Conservation (phyloP, 1,139 yeast species). For the Taiozyma sp. region DNA sequence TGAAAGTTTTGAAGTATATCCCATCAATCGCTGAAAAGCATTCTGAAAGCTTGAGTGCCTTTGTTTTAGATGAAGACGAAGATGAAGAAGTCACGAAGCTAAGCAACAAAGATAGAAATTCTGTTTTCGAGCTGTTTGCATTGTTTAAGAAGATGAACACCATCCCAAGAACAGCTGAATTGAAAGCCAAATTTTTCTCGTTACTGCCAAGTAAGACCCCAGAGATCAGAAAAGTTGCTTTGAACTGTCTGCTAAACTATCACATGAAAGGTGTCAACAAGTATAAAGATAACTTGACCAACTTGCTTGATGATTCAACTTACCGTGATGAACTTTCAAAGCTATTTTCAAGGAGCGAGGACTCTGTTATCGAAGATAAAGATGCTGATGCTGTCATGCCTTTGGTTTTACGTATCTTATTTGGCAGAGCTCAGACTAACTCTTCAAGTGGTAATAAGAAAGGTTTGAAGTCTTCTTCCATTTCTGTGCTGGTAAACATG, state of each 20-base stretch:
- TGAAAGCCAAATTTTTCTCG: constrained; percentile 48
- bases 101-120: constrained; percentile 57
- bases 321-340: constrained; percentile 81
- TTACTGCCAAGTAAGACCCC: constrained; percentile 59
- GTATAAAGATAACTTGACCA: constrained; percentile 68
- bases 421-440: constrained; percentile 74
- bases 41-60: constrained; percentile 50
- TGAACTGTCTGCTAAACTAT: constrained; percentile 66
- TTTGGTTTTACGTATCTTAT: constrained; percentile 67
- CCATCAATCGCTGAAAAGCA: constrained; percentile 67
- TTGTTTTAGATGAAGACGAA: constrained; percentile 35
- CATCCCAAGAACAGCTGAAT: constrained; percentile 43
- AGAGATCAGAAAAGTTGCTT: constrained; percentile 66
- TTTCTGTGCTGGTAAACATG: constrained; percentile 63
- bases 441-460: constrained; percentile 59
- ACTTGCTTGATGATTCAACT: constrained; percentile 73
- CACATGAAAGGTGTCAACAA: constrained; percentile 52
- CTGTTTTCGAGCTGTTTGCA: constrained; percentile 55
- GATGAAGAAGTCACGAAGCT: constrained; percentile 29
- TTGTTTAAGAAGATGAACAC: constrained; percentile 60
- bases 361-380: constrained; percentile 49
- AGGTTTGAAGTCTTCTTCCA: constrained; percentile 72
- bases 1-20: constrained; percentile 44
- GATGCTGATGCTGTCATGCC: constrained; percentile 66
- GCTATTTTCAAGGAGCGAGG: constrained; percentile 48